Evolutionary conservation across 2,329 filamentous ascomycete species (phyloP).

Genomic region (Ceratocystis colombiana): DNA sequence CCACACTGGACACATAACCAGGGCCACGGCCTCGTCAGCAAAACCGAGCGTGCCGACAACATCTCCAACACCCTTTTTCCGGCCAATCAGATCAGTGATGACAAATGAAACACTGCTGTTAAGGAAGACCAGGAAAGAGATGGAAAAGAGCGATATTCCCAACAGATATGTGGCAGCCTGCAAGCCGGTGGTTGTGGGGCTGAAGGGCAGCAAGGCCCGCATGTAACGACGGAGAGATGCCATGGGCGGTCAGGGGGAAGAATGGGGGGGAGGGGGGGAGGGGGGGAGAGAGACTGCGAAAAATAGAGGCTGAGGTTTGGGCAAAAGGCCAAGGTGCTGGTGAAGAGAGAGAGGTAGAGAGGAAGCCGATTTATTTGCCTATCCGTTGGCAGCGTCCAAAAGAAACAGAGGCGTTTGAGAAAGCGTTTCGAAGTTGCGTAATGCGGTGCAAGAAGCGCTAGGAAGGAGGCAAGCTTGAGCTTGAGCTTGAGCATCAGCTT

Average conservation of each 20-base stretch:
- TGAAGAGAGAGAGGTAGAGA: neutral
- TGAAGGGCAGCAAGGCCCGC: constrained; percentile 46
- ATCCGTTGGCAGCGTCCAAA: no score
- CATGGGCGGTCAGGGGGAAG: constrained; percentile 29
- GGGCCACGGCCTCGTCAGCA: constrained; percentile 69
- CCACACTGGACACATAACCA: constrained; percentile 72
- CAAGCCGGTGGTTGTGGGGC: constrained; percentile 47
- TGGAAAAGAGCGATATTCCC: constrained; percentile 74
- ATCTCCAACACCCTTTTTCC: constrained; percentile 63
- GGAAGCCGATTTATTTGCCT: neutral
- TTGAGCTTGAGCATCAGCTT: no score
- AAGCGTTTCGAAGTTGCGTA: neutral
- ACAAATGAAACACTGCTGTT: constrained; percentile 79
- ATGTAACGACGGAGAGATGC: constrained; percentile 31
- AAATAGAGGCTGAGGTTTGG: no score
- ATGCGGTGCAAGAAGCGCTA: neutral
- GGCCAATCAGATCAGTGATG: constrained; percentile 69
- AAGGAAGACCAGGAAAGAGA: constrained; percentile 81
- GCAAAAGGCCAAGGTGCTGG: constrained; percentile 1
- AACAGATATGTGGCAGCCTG: constrained; percentile 68
- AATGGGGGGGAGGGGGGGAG: neutral
- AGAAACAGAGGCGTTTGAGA: no score
- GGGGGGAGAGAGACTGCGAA: neutral
- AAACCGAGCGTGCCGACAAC: constrained; percentile 78
- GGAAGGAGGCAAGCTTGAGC: no score